Evolutionary conservation across 257 asterid species (phyloP).

Genomic region (Cinchona pubescens): DNA sequence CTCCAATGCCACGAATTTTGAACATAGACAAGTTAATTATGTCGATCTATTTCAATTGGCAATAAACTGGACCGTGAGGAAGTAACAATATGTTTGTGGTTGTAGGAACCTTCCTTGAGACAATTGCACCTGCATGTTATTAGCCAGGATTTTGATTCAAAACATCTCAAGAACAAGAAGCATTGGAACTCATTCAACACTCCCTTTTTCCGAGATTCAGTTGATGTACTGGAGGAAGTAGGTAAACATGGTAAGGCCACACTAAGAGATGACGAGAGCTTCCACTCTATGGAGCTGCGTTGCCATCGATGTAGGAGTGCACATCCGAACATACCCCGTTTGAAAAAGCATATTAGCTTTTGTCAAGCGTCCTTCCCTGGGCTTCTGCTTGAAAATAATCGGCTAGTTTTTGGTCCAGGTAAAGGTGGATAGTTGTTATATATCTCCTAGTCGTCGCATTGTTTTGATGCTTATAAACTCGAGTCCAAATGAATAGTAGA

Average conservation of each 20-base stretch:
- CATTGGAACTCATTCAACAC: conserved; percentile 93
- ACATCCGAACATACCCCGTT: conserved; percentile 80
- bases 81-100: background rate
- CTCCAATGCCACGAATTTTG: no score
- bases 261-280: conserved; percentile 34
- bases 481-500: background rate
- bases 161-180: conserved; percentile 72
- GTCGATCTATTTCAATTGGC: background rate
- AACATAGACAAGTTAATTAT: no score
- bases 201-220: conserved; percentile 74
- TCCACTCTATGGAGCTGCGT: conserved; percentile 57
- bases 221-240: conserved; percentile 70
- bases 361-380: conserved; percentile 65
- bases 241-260: conserved; percentile 41
- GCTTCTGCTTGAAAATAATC: conserved; percentile 47
- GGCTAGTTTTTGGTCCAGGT: conserved; percentile 39
- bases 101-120: conserved; percentile 84
- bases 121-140: conserved; percentile 92
- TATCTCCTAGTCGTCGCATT: no score
- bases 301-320: conserved; percentile 86
- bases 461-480: background rate
- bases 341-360: conserved; percentile 61
- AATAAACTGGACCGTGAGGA: no score
- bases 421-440: background rate
- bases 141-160: conserved; percentile 86